Base-by-base conservation (phyloP, 352 stramenopile species). In the Pythium phragmiticola region DNA sequence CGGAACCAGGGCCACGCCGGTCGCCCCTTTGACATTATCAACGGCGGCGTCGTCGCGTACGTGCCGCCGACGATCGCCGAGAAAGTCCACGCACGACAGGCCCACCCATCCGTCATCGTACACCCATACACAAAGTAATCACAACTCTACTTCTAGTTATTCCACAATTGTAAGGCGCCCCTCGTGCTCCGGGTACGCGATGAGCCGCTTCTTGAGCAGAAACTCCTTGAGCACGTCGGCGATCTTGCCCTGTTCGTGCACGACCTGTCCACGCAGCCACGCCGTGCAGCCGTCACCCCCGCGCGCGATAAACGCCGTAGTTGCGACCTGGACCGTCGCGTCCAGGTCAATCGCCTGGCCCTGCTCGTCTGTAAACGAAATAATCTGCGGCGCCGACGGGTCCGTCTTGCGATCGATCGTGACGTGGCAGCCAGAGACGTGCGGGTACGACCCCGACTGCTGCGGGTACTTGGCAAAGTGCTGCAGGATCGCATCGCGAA, bases 391-490 rank as follows among this genome's bases (percentile, higher is more conserved):
- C 0, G 60, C n/a, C 7, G 49, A 41, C 11, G 57, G 58, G 17
- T 68, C 45, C 0, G 36, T 63, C 43, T 66, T 61, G 26, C 63
- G 61, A 37, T 76, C 66, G 65, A 87, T 68, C 7, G 63, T 80
- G 16, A 90, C 19, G 0, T 65, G 67, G 28, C 94, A 67, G 2
- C 76, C 80, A 0, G 89, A 97, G 33, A 96, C 70, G 58, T 97
- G 86, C 53, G 89, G 89, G 54, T 87, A 87, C 2, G 80, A 89
- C 0, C 89, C 87, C 4, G 84, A 89, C 36, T 79, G 83, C 52
- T 88, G 77, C 34, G 79, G 81, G 36, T 92, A 95, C 39, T 89
- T 88, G 52, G 64, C 73, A 34, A 96, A 58, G 53, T 97, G 87
- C 59, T 96, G 80, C 21, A 83, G 62, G 19, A 97, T 72, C 7